Evolutionary conservation across 495 filamentous ascomycete genomes (phyloP), one percentile per base, ranked within the genome.

Genomic region (Penicillium argentinense): DNA sequence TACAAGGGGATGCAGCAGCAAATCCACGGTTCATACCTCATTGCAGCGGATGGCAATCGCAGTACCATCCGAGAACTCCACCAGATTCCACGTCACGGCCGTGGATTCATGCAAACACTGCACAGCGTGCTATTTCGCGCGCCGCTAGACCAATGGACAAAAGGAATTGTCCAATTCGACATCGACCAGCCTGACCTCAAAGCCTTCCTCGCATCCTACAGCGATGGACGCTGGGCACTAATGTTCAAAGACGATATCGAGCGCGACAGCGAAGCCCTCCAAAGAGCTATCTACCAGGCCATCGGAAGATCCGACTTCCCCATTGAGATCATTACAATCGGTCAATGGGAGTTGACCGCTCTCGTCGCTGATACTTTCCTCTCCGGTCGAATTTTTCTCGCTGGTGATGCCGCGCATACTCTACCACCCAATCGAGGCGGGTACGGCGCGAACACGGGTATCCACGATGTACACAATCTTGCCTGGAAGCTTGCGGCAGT

Each of bases 351-450:
- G 4, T 28, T 65, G 0, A 57, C 47, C 4, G 59, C 59, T 17
- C 50, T 57, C 5, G 52, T 68, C 0, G 64, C 63, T 3, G 55
- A 63, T 3, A 50, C 30, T 0, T 64, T 64, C 40, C 56, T 51
- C 13, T 41, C 47, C 17, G 71, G 66, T 0, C 59, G 73, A 12
- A 54, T 77, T 21, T 70, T 78, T 43, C 51, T 78, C 1, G 74
- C 71, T 8, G 75, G 77, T 2, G 77, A 80, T 42, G 73, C 77
- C 0, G 75, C 75, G 5, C 75, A 80, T 42, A 67, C 69, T 1
- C 67, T 76, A n/a, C 69, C 68, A 4, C 74, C 75, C 5, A 69
- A 66, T 38, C 48, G 59, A 7, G 75, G 73, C 1, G 76, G 71
- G 7, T 71, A 76, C 39, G 75, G 77, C 5, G 64, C 70, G 16